Conservation (phyloP, 2,329 filamentous ascomycete species). For the Grosmannia serpens region DNA sequence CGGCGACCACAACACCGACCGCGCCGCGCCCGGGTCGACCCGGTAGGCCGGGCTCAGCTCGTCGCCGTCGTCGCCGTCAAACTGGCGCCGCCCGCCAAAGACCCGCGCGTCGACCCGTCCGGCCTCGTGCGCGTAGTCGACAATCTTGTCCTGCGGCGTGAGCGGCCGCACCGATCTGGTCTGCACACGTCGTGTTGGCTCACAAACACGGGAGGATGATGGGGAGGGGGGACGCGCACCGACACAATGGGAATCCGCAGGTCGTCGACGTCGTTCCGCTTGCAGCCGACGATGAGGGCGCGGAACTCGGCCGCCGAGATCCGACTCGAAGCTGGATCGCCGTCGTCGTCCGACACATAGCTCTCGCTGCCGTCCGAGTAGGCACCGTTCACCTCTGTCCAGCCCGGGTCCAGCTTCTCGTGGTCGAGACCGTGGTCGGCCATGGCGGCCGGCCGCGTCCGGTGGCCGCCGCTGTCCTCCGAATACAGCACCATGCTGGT, state of each 20-base stretch:
- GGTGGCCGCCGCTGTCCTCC: neutral
- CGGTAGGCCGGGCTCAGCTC: conserved; percentile 13
- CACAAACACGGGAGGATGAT: too few relatives aligned
- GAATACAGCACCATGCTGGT: neutral
- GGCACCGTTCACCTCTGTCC: conserved; percentile 7
- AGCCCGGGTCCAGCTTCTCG: conserved; percentile 4
- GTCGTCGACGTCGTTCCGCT: conserved; percentile 3
- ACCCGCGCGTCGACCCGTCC: neutral
- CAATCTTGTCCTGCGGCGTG: conserved; percentile 10
- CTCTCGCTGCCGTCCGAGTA: conserved; percentile 8
- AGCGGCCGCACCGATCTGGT: conserved; percentile 1
- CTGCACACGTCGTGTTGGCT: too few relatives aligned
- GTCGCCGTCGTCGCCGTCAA: conserved; percentile 15
- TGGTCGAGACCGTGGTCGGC: conserved; percentile 2
- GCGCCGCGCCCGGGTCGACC: conserved; percentile 1
- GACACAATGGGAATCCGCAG: neutral
- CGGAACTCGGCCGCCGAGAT: conserved; percentile 12
- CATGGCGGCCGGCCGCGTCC: neutral
- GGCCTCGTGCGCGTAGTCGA: conserved; percentile 1
- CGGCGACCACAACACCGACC: conserved; percentile 8
- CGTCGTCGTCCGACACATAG: conserved; percentile 29
- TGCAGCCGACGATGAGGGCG: conserved; percentile 9
- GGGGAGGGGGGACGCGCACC: neutral
- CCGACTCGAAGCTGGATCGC: conserved; percentile 19
- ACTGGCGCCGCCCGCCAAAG: conserved; percentile 13